Conservation (phyloP, 108 stramenopile species). For the Nitzschia sp. region DNA sequence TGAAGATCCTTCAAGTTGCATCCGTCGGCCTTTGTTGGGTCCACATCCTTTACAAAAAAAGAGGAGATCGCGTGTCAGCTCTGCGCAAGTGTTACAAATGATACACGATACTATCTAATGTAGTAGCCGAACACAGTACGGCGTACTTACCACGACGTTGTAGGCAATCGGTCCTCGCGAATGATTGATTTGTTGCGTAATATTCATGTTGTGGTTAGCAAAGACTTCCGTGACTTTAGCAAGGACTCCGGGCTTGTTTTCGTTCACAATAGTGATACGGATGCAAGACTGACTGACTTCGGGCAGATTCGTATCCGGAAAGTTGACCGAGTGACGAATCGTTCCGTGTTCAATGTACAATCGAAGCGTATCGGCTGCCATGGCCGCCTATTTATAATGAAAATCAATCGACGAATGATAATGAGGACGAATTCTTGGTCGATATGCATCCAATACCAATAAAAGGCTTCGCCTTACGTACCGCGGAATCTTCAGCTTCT, state of each 20-base stretch:
- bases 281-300: slow-evolving; percentile 27
- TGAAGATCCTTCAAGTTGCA: slow-evolving; percentile 56
- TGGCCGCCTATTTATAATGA: slow-evolving; percentile 50
- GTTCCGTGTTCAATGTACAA: slow-evolving; percentile 65
- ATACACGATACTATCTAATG: too few relatives aligned
- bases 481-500: slow-evolving; percentile 79
- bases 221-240: slow-evolving; percentile 57
- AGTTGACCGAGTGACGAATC: slow-evolving; percentile 75
- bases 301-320: slow-evolving; percentile 49
- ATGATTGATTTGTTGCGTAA: slow-evolving; percentile 77
- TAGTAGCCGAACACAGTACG: too few relatives aligned
- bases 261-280: slow-evolving; percentile 64
- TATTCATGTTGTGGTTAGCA: slow-evolving; percentile 60
- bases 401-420: neutral
- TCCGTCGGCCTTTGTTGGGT: slow-evolving; percentile 27
- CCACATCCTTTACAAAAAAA: slow-evolving; percentile 71
- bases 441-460: neutral
- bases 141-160: too few relatives aligned
- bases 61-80: too few relatives aligned
- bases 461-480: slow-evolving; percentile 4
- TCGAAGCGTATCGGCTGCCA: slow-evolving; percentile 70
- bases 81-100: too few relatives aligned
- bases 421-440: neutral
- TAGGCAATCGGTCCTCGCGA: slow-evolving; percentile 68
- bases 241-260: slow-evolving; percentile 69